A percentile compares a stretch with the other conserved stretches of the same genome.
These are phyloP conservation scores for Ophiostoma sp. DNA, from an alignment of 2,329 filamentous ascomycete genomes.

Conservation along the genomic window DNA sequence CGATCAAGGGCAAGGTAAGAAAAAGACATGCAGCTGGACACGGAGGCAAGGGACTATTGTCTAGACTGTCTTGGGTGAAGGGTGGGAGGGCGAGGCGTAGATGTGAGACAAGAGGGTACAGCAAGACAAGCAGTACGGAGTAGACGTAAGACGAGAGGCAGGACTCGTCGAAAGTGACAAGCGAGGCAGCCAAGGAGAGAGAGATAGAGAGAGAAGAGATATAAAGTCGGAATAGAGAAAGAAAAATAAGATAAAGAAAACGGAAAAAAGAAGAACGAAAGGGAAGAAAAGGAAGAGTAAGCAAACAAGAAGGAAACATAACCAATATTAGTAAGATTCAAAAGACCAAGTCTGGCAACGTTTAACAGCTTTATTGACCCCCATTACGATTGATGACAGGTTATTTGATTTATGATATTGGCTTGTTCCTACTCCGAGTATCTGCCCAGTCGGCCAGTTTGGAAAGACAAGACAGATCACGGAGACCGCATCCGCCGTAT, in stretches of 20 bases:
- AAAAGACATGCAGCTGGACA: constrained; percentile 9
- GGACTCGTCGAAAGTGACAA: not conserved
- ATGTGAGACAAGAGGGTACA: not conserved
- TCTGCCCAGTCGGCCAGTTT: no score
- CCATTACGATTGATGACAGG: not conserved
- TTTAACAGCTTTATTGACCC: not conserved
- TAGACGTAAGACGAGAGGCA: not conserved
- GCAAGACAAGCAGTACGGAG: no score
- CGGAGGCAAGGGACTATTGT: constrained; percentile 9
- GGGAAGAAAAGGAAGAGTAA: not conserved
- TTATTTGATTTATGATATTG: not conserved
- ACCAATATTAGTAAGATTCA: not conserved
- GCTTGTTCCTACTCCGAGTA: not conserved
- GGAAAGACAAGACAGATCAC: not conserved
- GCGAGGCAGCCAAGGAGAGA: constrained; percentile 2
- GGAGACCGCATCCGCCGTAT: not conserved
- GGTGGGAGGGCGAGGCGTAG: not conserved
- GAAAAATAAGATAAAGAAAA: not conserved
- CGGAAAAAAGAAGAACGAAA: not conserved
- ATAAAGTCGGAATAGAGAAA: not conserved
- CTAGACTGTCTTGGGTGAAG: constrained; percentile 3
- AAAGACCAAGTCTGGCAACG: not conserved
- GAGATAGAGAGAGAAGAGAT: not conserved
- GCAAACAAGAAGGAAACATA: not conserved
- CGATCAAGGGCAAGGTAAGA: not conserved